Base-by-base conservation (phyloP, 2,329 filamentous ascomycete species). In the Penicillium sp. region DNA sequence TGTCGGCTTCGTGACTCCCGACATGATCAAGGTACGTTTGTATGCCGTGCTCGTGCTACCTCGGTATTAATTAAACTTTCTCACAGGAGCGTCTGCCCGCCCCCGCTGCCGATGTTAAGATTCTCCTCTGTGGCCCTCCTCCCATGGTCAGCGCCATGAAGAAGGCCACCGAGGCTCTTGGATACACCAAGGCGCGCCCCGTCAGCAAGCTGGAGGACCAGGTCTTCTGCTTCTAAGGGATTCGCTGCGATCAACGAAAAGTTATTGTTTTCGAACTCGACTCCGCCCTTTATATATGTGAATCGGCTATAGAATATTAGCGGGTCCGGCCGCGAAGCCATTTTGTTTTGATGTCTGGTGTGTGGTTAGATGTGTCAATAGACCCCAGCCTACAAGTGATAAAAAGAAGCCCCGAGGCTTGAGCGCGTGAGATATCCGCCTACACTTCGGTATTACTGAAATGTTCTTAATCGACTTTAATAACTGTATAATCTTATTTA, bases 171-270 rank as follows among this genome's bases (percentile, higher is more conserved):
- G 91, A 95, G 77, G 82, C 85, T 60, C 82, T 97, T 21, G 94
- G 94, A 55, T 99, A 88, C 81, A 84, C 90, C 71, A 97, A 97
- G 83, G 90, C 94, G 40, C 86, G 87, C 58, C 91, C 93, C 42
- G 92, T 97, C 68, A 97, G 92, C 86, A 97, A 97, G 85, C 86
- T 97, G 51, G 89, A 93, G 72, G 94, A 99, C 75, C 94, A 97
- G 77, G 90, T 99, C 65, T 99, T 99, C 80, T 91, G 90, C 71
- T 99, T 99, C 78, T 91, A 89, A 77, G 52, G 40, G 23, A 41
- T 31, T 45, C 21, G 15, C 29, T 38, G 21, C 27, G 27, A 54
- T 31, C 16, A 18, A 47, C 27, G 9, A 51, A 53, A 50, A 51
- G 45, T 42, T 39, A 13, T 34, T 32, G 18, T n/a, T 32, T 34